A percentile compares a stretch with the other conserved stretches of the same genome.
These are phyloP conservation scores for Ceratocystis destructans DNA, from an alignment of 2,329 filamentous ascomycete genomes.

Conservation along the genomic window DNA sequence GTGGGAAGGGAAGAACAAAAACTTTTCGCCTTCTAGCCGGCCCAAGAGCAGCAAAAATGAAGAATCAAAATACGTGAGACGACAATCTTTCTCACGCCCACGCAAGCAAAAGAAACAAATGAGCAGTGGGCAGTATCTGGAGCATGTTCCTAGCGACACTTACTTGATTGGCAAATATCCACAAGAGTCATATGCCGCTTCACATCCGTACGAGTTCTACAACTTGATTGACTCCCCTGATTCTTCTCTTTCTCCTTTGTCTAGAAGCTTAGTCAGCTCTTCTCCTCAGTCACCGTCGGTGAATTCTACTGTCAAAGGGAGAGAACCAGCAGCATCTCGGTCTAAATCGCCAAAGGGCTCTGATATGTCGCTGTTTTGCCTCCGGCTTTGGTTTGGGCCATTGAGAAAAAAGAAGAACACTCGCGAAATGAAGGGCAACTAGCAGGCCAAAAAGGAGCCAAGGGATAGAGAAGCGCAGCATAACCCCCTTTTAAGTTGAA, in stretches of 20 bases:
- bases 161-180: background rate
- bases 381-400: constrained; percentile 1
- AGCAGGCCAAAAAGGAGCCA: background rate
- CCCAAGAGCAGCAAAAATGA: background rate
- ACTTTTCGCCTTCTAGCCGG: background rate
- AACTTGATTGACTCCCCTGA: background rate
- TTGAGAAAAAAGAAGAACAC: background rate
- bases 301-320: background rate
- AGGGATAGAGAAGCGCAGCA: background rate
- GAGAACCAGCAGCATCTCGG: background rate
- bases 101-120: background rate
- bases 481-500: background rate
- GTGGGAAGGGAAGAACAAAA: background rate
- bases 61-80: background rate
- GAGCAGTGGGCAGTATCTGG: background rate
- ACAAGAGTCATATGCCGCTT: background rate
- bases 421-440: background rate
- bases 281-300: background rate
- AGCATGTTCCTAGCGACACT: background rate
- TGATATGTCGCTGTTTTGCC: background rate
- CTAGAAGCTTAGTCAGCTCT: background rate
- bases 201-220: background rate
- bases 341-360: background rate
- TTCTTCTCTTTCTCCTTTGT: background rate
- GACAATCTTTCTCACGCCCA: background rate